Evolutionary conservation across 306 rosid species (phyloP), one percentile per base, ranked within the genome.

Genomic region (Cicer bijugum): DNA sequence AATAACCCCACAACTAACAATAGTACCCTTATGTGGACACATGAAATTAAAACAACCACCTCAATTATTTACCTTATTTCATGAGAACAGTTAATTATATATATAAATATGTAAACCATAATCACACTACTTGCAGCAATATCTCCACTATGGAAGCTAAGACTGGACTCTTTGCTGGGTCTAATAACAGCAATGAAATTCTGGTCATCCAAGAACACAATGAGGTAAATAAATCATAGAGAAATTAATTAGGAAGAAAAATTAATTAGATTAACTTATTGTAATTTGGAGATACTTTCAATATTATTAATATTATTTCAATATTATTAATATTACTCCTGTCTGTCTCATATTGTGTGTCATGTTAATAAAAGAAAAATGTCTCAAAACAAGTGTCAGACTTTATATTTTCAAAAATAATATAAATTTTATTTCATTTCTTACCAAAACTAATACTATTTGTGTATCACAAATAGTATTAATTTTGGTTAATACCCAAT

Each of bases 81-180:
- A 58, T 12, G 23, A 43, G 10, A 74, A 63, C 20, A 59, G 63
- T 65, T 81, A 78, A 55, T 55, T 35, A 56, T 59, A 59, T 59
- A 57, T 59, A 59, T 57, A 57, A 8, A 78, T 69, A 85, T 39
- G 70, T 52, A 16, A 74, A 48, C 42, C 57, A 75, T 52, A 57
- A 66, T 43, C 15, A 78, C 80, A 80, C 44, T 69, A 73, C 80
- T 82, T 69, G 71, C 75, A 52, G 14, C 78, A 33, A 63, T 77
- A 53, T 74, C 75, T 80, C 44, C 17, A 59, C 14, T 48, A 94
- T 94, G 99, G 93, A 91, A 88, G 93, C 99, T 69, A 88, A 92
- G 11, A 91, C 95, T 39, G 97, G 99, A 20, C 96, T 91, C 37
- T 96, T 94, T 50, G 92, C 99, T 42, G 96, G 97, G 15, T 81